Evolutionary conservation across 2,329 filamentous ascomycete genomes (phyloP), one percentile per base, ranked within the genome.

Genomic region (Dothistroma septosporum): DNA sequence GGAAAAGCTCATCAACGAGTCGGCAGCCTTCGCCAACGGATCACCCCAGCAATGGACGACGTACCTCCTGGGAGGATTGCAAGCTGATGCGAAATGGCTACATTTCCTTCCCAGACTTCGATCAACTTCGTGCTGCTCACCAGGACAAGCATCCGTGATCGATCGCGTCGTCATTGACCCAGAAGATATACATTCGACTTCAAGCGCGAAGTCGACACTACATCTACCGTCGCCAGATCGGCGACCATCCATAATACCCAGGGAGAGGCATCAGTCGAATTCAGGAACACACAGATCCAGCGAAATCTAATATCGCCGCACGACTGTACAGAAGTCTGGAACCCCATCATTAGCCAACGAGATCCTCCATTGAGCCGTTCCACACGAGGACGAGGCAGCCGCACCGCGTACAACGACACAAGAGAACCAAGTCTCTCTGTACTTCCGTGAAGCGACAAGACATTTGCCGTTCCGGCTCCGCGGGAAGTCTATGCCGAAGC

Each of bases 81-180:
- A 66, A 63, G 62, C 61, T 64, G 28, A 67, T 70, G 60, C 65
- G 69, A 24, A 69, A 69, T 32, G 70, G 72, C 55, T 74, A 74
- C 60, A 69, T 72, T 61, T 68, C 64, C 19, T 74, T 74, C 52
- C 70, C 70, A 19, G 71, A 73, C 55, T 73, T 72, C 54, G 70
- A 73, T 58, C 60, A 65, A 53, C 53, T 68, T 14, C 50, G 50
- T 35, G 50, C 50, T 53, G 4, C 50, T n/a, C 62, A 57, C 14
- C 22, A 61, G 41, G 57, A 60, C 14, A 52, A 53, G 50, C 50
- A 28, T 11, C 21, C 47, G 14, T 50, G 47, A 50, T 50, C 10
- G 24, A 12, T 19, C 10, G 10, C 10, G 41, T 57, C 46, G 9
- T 50, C 46, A 24, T 48, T 50, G 28, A 21, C 28, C 21, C 28